Percentiles rank a stretch among this genome's conserved stretches.
These are phyloP conservation scores for Ilyonectria sp. DNA, from an alignment of 2,329 filamentous ascomycete genomes.

Conservation along the genomic window DNA sequence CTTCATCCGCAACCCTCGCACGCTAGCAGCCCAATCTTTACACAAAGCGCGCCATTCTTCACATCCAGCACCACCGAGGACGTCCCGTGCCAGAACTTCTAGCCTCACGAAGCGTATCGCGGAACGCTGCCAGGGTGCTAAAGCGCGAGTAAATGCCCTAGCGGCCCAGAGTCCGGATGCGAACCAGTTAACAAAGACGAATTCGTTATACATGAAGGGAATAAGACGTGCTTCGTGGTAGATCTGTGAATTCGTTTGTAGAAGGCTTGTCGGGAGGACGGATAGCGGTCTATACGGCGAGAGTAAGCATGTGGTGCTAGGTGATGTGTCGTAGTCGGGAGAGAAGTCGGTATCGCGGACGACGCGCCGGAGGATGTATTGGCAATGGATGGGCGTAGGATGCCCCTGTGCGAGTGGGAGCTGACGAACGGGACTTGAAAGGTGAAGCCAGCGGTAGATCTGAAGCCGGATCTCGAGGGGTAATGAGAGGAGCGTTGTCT, in stretches of 20 bases:
- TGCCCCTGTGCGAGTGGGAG: conserved; percentile 57
- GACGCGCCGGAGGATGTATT: conserved; percentile 49
- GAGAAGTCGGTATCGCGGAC: background rate
- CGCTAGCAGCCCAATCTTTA: conserved; percentile 50
- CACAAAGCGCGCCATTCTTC: conserved; percentile 56
- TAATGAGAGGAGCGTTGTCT: conserved; percentile 36
- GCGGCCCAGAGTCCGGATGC: conserved; percentile 61
- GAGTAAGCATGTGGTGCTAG: conserved; percentile 37
- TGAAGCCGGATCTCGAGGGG: conserved; percentile 62
- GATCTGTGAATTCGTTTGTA: conserved; percentile 57
- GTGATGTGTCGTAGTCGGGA: background rate
- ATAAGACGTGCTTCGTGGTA: conserved; percentile 59
- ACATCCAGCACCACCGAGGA: conserved; percentile 46
- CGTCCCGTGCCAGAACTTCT: conserved; percentile 57
- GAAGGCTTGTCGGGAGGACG: conserved; percentile 58
- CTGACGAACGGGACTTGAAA: conserved; percentile 54
- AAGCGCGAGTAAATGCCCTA: conserved; percentile 50
- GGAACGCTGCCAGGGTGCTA: conserved; percentile 59
- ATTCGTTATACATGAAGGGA: conserved; percentile 61
- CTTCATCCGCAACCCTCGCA: conserved; percentile 57
- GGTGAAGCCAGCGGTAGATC: conserved; percentile 61
- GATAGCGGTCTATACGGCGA: conserved; percentile 55
- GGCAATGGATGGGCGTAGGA: conserved; percentile 51
- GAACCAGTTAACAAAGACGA: conserved; percentile 63
- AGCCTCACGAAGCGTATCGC: conserved; percentile 57